Evolutionary conservation across 768 basidiomycete species (phyloP).

Genomic region (Gautieria morchelliformis): DNA sequence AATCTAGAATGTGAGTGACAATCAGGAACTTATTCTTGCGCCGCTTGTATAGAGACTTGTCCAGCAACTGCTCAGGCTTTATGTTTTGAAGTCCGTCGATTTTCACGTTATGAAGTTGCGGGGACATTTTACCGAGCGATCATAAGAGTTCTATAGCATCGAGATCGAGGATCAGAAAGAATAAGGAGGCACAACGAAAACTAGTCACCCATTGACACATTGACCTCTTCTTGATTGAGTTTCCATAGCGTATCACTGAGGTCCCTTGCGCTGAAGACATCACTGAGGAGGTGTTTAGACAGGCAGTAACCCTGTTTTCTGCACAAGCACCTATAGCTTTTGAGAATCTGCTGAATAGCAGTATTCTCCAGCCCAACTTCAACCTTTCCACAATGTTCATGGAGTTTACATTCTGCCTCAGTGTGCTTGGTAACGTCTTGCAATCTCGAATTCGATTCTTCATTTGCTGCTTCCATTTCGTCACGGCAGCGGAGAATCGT

Average conservation of each 20-base stretch:
- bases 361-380: not conserved
- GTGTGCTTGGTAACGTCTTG: not conserved
- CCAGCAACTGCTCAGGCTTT: not conserved
- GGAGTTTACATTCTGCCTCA: not conserved
- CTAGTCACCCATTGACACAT: not conserved
- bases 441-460: not conserved
- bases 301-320: not conserved
- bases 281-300: not conserved
- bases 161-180: not conserved
- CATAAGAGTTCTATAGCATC: not conserved
- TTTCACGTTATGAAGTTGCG: not conserved
- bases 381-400: not conserved
- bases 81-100: not conserved
- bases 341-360: conserved; percentile 14
- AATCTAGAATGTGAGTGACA: not conserved
- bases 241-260: not conserved
- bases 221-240: not conserved
- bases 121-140: not conserved
- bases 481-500: conserved; percentile 18
- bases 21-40: not conserved
- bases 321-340: conserved; percentile 10
- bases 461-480: conserved; percentile 16
- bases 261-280: not conserved
- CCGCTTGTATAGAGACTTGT: not conserved
- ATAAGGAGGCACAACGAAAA: not conserved